Percentiles rank a stretch among this genome's conserved stretches.
These are phyloP conservation scores for Nyssa sinensis DNA, from an alignment of 148 eudicot species.

Conservation along the genomic window DNA sequence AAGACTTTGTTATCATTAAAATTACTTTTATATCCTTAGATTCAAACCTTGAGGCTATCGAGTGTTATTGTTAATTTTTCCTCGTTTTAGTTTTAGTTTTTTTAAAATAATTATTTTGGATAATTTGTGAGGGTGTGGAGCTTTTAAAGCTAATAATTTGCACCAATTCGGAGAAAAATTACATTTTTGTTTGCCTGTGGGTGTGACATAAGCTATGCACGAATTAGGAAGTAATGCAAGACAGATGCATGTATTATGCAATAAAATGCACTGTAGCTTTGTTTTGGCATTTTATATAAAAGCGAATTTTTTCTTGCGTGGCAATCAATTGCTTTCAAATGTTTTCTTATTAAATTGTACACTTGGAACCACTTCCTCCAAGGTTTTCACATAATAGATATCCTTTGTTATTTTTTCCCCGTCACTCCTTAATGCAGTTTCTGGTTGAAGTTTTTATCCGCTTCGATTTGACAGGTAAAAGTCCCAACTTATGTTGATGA, in stretches of 20 bases:
- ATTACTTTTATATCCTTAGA: too few relatives aligned
- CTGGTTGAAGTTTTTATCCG: slow-evolving; percentile 4
- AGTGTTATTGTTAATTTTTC: too few relatives aligned
- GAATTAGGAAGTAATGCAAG: too few relatives aligned
- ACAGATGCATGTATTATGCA: background rate
- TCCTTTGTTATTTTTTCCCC: background rate
- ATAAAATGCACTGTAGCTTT: background rate
- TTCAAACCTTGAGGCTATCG: too few relatives aligned
- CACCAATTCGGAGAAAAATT: background rate
- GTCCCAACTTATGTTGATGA: slow-evolving; percentile 80
- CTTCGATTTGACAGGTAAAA: slow-evolving; percentile 60
- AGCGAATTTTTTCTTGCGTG: background rate
- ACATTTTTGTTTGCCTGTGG: slow-evolving; percentile 9
- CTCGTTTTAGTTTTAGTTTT: background rate
- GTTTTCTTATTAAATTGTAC: background rate
- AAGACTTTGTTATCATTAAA: too few relatives aligned
- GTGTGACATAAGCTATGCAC: background rate
- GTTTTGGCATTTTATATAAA: background rate
- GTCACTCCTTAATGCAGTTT: background rate
- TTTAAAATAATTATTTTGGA: background rate
- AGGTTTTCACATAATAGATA: background rate
- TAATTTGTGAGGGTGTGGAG: background rate
- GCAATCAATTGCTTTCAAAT: background rate
- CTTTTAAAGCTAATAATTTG: background rate
- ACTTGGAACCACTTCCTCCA: background rate